Evolutionary conservation across 352 stramenopile species (phyloP).

Genomic region (Phytophthora pisi): DNA sequence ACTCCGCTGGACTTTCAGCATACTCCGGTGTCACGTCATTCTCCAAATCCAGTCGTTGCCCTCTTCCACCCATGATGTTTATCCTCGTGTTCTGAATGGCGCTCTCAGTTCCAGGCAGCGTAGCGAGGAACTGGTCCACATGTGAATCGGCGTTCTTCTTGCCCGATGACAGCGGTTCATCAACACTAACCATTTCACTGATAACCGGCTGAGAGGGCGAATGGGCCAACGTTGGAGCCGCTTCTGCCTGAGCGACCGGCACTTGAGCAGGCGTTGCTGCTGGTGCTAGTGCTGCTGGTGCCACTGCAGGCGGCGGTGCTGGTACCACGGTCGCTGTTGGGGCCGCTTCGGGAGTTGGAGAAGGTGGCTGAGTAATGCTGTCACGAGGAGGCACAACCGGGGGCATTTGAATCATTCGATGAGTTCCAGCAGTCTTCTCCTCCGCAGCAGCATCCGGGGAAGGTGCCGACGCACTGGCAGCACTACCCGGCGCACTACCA

Average conservation of each 20-base stretch:
- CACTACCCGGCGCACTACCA: slow-evolving; percentile 21
- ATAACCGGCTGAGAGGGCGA: slow-evolving; percentile 35
- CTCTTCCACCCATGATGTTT: slow-evolving; percentile 92
- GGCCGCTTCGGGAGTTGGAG: slow-evolving; percentile 11
- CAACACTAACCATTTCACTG: slow-evolving; percentile 32
- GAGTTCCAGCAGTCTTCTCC: slow-evolving; percentile 56
- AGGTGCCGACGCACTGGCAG: slow-evolving; percentile 18
- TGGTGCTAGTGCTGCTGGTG: not conserved
- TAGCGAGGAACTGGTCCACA: slow-evolving; percentile 80
- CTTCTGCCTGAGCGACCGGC: slow-evolving; percentile 8
- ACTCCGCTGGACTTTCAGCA: slow-evolving; percentile 38
- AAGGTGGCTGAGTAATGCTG: slow-evolving; percentile 23
- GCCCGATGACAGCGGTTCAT: slow-evolving; percentile 66
- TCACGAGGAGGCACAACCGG: slow-evolving; percentile 23
- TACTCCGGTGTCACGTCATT: slow-evolving; percentile 48
- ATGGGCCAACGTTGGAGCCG: slow-evolving; percentile 8
- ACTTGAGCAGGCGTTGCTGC: slow-evolving; percentile 3
- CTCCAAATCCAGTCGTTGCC: slow-evolving; percentile 86
- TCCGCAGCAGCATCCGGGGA: slow-evolving; percentile 35
- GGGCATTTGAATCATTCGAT: slow-evolving; percentile 46
- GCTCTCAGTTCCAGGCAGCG: slow-evolving; percentile 90
- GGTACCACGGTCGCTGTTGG: not conserved
- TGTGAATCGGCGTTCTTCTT: slow-evolving; percentile 43
- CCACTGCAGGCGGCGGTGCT: not conserved
- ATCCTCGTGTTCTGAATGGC: slow-evolving; percentile 92